Evolutionary conservation across 2,329 filamentous ascomycete genomes (phyloP), one percentile per base, ranked within the genome.

Genomic region (Colletotrichum spaethianum): DNA sequence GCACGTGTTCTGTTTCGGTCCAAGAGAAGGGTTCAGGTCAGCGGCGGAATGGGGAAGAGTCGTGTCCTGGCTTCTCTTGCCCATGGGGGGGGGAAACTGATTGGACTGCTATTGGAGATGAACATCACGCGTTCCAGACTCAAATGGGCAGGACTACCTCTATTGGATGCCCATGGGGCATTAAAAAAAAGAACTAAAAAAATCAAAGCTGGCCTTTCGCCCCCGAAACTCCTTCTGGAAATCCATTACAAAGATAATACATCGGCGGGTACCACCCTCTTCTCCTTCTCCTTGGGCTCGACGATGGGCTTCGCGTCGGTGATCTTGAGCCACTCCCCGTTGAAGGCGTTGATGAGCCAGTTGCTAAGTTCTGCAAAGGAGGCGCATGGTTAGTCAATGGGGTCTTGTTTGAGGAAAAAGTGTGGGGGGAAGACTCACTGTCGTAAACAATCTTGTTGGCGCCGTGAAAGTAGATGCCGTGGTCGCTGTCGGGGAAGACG

Each of bases 291-390:
- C 55, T 76, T 77, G 23, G 71, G 48, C 40, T 79, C 76, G 36
- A 77, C 75, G 38, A 81, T 82, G 2, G 89, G 89, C 75, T 86
- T 86, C 2, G 89, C 84, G 63, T 88, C 74, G 14, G 80, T 77
- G 18, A 90, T 79, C 80, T 89, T 90, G 71, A 96, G 85, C 94
- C 96, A 98, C 81, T 98, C 95, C 63, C 96, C 96, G 76, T 98
- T 98, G 81, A 99, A 99, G 1, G 96, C 96, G 80, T 98, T 98
- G 79, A 98, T 89, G 66, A 99, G 90, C 96, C 96, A 99, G 80
- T 94, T 95, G 70, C 88, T 91, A 40, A 98, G 82, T 83, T 94
- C 93, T 95, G 73, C 6, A 36, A 36, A 2, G n/a, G 23, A 1
- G 38, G 16, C 31, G 2, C 26, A 36, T 31, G 55, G 20, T 68